Evolutionary conservation across 129 eudicot genomes (phyloP), one percentile per base, ranked within the genome.

Genomic region (Rutidosis leptorrhynchoides): DNA sequence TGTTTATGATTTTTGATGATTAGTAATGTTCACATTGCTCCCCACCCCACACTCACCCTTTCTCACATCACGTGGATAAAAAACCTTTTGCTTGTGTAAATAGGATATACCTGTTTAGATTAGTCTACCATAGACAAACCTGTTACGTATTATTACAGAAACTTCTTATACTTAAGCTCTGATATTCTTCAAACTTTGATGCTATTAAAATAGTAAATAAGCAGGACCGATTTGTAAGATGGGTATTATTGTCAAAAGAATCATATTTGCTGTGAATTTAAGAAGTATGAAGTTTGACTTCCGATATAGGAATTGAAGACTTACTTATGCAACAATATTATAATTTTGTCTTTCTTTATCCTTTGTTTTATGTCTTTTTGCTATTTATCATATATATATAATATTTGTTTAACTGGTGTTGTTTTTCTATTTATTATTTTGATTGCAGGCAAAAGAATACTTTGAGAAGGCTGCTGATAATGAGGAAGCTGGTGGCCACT

Each of bases 401-500:
- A 33, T 49, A 30, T 62, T 8, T 5, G 11, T 35, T 26, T 72
- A 27, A 26, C 54, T 33, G 46, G 20, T 56, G 17, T 26, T 23
- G 7, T 42, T 58, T 48, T 19, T 15, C 8, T 27, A 58, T 40
- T 19, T 43, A 11, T 22, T 20, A 16, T 61, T 65, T 60, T 56
- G 24, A 9, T 67, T 28, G n/a, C 82, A 93, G 99, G 99, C 96
- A n/a, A 89, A 82, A 71, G 96, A 89, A 69, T 93, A 82, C 72
- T 93, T 93, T 78, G 99, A 89, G 74, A 89, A 89, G 67, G 96
- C 99, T 72, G 99, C 90, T 69, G 89, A 82, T 16, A 86, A 93
- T 60, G 86, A 84, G 6, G 95, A 93, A 77, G 77, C 98, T 28
- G 96, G 98, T 74, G 98, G 98, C 29, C 80, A 75, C 74, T 93